These are phyloP conservation scores for Saccharomyces jurei DNA, from an alignment of 805 yeast species.

Conservation along the genomic window DNA sequence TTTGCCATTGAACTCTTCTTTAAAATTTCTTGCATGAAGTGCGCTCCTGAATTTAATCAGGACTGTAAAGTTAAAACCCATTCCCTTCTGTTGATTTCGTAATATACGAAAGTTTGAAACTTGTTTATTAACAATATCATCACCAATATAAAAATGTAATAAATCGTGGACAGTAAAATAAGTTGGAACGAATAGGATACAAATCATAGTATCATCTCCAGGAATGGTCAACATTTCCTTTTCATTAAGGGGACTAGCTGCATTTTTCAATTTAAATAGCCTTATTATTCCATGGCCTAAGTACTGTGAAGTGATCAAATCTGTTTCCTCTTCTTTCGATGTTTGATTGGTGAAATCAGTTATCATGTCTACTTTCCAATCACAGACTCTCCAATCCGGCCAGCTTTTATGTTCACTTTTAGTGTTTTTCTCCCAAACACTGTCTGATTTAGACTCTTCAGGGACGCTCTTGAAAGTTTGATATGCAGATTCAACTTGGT, in stretches of 20 bases:
- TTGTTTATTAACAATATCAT: constrained; percentile 45
- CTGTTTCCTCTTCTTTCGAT: constrained; percentile 7
- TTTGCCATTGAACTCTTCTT: constrained; percentile 58
- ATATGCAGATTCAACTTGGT: constrained; percentile 9
- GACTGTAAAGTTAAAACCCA: constrained; percentile 53
- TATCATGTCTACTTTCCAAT: constrained; percentile 4
- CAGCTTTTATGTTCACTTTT: neutral
- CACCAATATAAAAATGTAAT: constrained; percentile 59
- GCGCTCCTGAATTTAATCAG: constrained; percentile 61
- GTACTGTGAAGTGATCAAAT: constrained; percentile 41
- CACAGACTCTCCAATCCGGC: constrained; percentile 15
- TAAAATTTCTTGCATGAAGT: constrained; percentile 54
- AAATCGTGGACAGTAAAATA: constrained; percentile 81
- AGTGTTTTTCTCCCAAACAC: neutral
- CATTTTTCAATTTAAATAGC: constrained; percentile 43
- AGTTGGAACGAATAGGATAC: constrained; percentile 79
- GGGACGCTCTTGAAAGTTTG: constrained; percentile 4
- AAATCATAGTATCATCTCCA: constrained; percentile 60
- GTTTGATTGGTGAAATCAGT: neutral
- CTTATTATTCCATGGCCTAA: constrained; percentile 70
- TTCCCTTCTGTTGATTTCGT: constrained; percentile 51
- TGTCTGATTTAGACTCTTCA: neutral
- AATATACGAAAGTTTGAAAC: constrained; percentile 69
- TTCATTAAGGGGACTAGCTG: neutral
- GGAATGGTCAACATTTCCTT: constrained; percentile 23